Evolutionary conservation across 768 basidiomycete genomes (phyloP).

Genomic region (Mycena leptocephala): DNA sequence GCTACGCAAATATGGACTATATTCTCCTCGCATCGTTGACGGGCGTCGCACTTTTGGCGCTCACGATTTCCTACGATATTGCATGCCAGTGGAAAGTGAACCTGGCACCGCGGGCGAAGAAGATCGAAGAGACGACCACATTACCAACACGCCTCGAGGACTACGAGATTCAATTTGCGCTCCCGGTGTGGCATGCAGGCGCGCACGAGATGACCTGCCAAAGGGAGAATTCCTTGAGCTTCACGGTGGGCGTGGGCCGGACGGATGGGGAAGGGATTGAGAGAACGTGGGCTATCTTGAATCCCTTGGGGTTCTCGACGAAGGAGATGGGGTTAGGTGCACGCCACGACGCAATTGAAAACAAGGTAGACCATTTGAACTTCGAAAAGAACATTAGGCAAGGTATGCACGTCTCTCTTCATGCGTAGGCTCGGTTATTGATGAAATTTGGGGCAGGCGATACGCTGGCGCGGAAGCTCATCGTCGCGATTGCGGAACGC

Average conservation of each 20-base stretch:
- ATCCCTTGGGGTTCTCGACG: constrained; percentile 38
- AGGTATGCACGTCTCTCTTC: not conserved
- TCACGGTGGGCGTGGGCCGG: constrained; percentile 35
- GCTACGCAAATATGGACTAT: not conserved
- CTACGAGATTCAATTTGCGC: not conserved
- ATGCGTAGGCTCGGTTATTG: not conserved
- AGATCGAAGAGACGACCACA: not conserved
- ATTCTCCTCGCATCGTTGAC: not conserved
- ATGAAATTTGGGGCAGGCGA: not conserved
- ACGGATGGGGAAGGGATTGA: constrained; percentile 54
- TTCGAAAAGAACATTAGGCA: constrained; percentile 29
- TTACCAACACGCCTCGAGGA: not conserved
- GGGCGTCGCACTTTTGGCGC: too few species aligned
- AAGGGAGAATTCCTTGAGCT: constrained; percentile 24
- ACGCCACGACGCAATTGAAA: constrained; percentile 47
- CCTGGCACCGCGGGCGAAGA: not conserved
- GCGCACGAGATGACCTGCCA: constrained; percentile 25
- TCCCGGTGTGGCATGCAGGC: constrained; percentile 27
- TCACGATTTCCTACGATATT: too few species aligned
- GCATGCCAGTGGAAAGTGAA: too few species aligned
- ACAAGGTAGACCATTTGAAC: too few species aligned
- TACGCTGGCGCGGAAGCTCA: constrained; percentile 9
- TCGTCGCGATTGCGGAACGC: constrained; percentile 26
- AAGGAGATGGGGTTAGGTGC: constrained; percentile 48
- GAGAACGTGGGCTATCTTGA: constrained; percentile 45